phyloP scores from a whole-genome alignment of 257 asterid genomes.

The Verbascum thapsus region DNA sequence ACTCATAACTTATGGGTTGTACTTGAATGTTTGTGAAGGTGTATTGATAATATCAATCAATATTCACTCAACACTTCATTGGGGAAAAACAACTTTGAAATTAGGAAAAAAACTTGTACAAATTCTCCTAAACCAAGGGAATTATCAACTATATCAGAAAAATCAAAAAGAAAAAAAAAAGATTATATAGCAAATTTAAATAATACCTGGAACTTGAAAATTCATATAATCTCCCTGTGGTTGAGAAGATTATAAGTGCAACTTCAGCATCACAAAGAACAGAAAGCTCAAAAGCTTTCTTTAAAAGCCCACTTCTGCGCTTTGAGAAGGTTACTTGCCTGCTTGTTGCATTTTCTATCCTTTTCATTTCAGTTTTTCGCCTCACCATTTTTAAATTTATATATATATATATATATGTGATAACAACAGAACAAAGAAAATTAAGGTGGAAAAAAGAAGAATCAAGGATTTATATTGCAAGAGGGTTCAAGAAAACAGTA shows the following conservation, averaged over 20 bases:
- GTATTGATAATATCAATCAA: neutral
- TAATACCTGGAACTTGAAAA: slow-evolving; percentile 62
- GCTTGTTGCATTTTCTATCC: slow-evolving; percentile 63
- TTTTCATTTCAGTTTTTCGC: slow-evolving; percentile 63
- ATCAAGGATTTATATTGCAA: too few species aligned
- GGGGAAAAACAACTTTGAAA: neutral
- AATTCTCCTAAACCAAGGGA: too few species aligned
- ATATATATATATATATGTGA: neutral
- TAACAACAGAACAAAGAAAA: neutral
- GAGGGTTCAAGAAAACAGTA: neutral
- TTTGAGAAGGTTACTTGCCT: slow-evolving; percentile 70
- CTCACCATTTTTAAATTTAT: slow-evolving; percentile 66
- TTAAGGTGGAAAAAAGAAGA: too few species aligned
- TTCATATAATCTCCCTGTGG: slow-evolving; percentile 57
- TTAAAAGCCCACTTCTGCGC: slow-evolving; percentile 63
- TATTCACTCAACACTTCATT: neutral
- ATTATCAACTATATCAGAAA: too few species aligned
- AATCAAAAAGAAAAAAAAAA: too few species aligned
- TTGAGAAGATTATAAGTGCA: slow-evolving; percentile 57
- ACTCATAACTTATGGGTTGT: neutral
- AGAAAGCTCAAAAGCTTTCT: slow-evolving; percentile 71
- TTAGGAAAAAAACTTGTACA: neutral
- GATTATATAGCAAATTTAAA: too few species aligned
- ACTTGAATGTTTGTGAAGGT: slow-evolving; percentile 2
- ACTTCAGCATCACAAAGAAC: slow-evolving; percentile 73